A percentile compares a stretch with the other conserved stretches of the same genome.
Evolutionary conservation across 73 alveolate genomes (phyloP).

Genomic region (Paramecium pentaurelia): DNA sequence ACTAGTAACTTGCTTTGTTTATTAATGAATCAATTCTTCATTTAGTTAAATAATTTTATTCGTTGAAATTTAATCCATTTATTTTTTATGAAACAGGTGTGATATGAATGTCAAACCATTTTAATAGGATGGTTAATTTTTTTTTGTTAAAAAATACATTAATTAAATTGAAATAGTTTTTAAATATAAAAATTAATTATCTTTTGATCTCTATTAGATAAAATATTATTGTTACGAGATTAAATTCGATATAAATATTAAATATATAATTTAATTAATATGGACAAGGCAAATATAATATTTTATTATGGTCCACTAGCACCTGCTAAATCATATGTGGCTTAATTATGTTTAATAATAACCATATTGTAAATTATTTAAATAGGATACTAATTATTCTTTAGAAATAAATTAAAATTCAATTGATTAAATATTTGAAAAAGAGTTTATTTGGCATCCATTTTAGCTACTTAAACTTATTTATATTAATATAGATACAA

Average conservation of each 20-base stretch:
- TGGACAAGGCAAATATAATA: neutral
- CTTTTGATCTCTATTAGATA: neutral
- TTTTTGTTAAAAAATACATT: neutral
- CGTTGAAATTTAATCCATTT: neutral
- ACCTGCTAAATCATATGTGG: constrained; percentile 28
- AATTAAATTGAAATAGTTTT: neutral
- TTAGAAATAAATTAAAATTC: too few species aligned
- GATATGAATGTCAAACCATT: neutral
- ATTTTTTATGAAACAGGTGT: neutral
- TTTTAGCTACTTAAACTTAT: too few species aligned
- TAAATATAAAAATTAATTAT: neutral
- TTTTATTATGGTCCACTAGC: constrained; percentile 29
- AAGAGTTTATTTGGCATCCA: too few species aligned
- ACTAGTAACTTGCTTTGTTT: neutral
- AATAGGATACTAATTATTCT: too few species aligned
- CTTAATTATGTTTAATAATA: neutral
- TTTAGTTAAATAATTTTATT: neutral
- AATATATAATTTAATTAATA: neutral
- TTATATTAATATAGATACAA: too few species aligned
- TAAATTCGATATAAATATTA: neutral
- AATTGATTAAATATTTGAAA: too few species aligned
- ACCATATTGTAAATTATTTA: too few species aligned
- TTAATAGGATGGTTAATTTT: neutral
- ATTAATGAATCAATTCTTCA: neutral
- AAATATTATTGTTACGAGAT: neutral